phyloP scores from a whole-genome alignment of 1,284 basidiomycete genomes.

The Austroboletus novae-zelandiae region DNA sequence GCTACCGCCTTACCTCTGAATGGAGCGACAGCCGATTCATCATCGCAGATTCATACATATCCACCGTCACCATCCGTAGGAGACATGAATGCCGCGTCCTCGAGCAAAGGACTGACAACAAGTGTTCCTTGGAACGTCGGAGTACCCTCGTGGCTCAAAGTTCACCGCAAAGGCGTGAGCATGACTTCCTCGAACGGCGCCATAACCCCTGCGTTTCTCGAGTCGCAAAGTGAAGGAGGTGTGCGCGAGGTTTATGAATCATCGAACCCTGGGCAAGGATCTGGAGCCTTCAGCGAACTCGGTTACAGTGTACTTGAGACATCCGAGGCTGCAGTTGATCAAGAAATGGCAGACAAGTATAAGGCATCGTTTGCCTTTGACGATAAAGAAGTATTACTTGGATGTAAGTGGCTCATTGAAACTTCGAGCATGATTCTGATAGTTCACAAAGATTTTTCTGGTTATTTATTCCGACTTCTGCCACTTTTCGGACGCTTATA shows the following conservation, averaged over 20 bases:
- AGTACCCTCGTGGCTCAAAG: constrained; percentile 71
- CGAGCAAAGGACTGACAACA: constrained; percentile 24
- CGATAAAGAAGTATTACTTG: constrained; percentile 81
- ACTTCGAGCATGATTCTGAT: constrained; percentile 10
- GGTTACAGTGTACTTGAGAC: constrained; percentile 76
- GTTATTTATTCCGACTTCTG: constrained; percentile 82
- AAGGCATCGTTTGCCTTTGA: constrained; percentile 78
- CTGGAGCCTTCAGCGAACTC: constrained; percentile 50
- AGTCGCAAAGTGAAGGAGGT: constrained; percentile 20
- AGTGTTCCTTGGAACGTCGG: constrained; percentile 54
- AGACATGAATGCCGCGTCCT: constrained; percentile 29
- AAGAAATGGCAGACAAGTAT: constrained; percentile 74
- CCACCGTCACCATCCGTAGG: constrained; percentile 62
- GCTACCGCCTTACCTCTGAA: constrained; percentile 4
- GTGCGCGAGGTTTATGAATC: constrained; percentile 56
- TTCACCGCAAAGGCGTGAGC: constrained; percentile 46
- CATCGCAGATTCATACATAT: constrained; percentile 60
- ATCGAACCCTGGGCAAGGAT: constrained; percentile 21
- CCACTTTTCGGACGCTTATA: constrained; percentile 86
- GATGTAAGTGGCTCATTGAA: constrained; percentile 56
- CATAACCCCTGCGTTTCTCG: constrained; percentile 8
- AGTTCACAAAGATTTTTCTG: constrained; percentile 71
- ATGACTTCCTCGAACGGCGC: constrained; percentile 7
- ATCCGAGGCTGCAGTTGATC: constrained; percentile 59
- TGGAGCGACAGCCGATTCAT: constrained; percentile 18